A percentile compares a stretch with the other conserved stretches of the same genome.
phyloP scores from a whole-genome alignment of 441 rosid species.

The Bocquillonia castaneifolia region DNA sequence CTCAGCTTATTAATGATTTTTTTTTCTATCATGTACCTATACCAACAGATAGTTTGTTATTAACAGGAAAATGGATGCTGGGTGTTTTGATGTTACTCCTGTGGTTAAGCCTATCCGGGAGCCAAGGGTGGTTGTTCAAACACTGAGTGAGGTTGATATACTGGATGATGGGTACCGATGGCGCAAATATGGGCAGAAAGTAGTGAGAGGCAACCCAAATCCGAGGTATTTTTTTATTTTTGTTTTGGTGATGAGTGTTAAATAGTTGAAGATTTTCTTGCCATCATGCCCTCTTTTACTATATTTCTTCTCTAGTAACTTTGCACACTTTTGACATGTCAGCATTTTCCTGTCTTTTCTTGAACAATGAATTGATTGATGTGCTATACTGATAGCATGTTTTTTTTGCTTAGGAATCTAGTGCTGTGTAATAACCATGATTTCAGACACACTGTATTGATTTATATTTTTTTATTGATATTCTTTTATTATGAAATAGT shows the following conservation, averaged over 20 bases:
- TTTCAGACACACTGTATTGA: background rate
- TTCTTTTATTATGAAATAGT: background rate
- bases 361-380: constrained; percentile 5
- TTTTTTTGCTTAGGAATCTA: constrained; percentile 8
- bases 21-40: constrained; percentile 7
- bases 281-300: background rate
- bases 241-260: constrained; percentile 7
- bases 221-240: constrained; percentile 55
- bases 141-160: constrained; percentile 94
- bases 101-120: constrained; percentile 89
- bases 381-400: constrained; percentile 8
- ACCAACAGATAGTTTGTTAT: constrained; percentile 23
- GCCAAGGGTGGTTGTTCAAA: constrained; percentile 95
- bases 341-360: background rate
- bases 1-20: constrained; percentile 5
- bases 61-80: constrained; percentile 73
- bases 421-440: background rate
- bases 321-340: constrained; percentile 3
- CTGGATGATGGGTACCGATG: constrained; percentile 96
- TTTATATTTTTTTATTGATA: background rate
- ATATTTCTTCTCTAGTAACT: constrained; percentile 1
- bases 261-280: background rate
- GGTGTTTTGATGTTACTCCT: constrained; percentile 62
- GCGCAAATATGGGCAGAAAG: constrained; percentile 99
- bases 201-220: constrained; percentile 94